Evolutionary conservation across 2,329 filamentous ascomycete species (phyloP), one percentile per base, ranked within the genome.

Genomic region (Dryadomyces quercus-mongolicae): DNA sequence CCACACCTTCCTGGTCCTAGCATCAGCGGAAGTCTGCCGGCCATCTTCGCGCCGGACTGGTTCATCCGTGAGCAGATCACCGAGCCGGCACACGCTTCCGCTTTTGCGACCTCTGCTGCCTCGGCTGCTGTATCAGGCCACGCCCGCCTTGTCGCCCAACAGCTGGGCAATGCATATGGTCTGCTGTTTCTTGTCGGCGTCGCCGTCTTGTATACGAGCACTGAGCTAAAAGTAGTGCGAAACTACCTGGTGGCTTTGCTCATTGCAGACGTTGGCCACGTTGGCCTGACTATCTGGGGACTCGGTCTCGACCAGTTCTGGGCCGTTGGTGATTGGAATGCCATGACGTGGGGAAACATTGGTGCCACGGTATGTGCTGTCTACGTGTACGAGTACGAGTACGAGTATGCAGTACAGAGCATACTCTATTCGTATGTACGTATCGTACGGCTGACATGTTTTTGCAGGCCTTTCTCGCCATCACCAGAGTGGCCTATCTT

Each of bases 281-380:
- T 89, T 25, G 78, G 73, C 51, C 73, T 83, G 57, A 85, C 79
- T 18, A 80, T 77, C 56, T 68, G 71, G 61, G 75, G 73, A 7
- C 71, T 88, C 58, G 84, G 82, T 9, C 71, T 71, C 63, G 72
- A 77, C 10, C 69, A 68, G 38, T 73, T 79, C 49, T 58, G 77
- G 47, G 74, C 80, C 59, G 67, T 84, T 12, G 67, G 62, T 5
- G 68, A 66, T 21, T 89, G 85, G 85, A 88, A 87, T 64, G 70
- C 76, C 38, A 77, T 85, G 71, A 77, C 82, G n/a, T 86, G 81
- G 80, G 86, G 85, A 2, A 89, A 89, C 62, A 73, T 90, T 58
- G 82, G 76, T 8, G 74, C 76, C 51, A 88, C 85, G 25, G 77
- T 82, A n/a, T 34, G 50, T 49, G 22, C 13, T 16, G n/a, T 16